Evolutionary conservation across 1,284 basidiomycete species (phyloP), one percentile per base, ranked within the genome.

Genomic region (Serendipita sp.): DNA sequence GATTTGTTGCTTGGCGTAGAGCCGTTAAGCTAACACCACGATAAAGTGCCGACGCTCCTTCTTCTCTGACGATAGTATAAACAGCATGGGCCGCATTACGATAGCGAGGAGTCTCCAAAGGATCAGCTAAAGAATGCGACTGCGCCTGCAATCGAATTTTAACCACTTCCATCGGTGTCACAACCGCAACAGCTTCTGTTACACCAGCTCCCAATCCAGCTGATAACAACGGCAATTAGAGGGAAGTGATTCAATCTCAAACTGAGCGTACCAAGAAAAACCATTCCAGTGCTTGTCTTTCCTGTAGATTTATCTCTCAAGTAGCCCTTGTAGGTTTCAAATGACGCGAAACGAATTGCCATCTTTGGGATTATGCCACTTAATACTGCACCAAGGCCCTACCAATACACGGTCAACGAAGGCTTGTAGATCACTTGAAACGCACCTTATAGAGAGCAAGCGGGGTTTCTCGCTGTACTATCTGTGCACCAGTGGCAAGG

Each of bases 341-440:
- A 99, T 72, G 89, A 92, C 44, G 96, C 94, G 74, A 99, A 99
- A 47, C 96, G 90, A 72, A 95, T 98, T 61, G 93, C 93, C 96
- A 99, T 99, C 78, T 99, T 99, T 3, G 96, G 96, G 1, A 98
- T 93, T 72, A 99, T 99, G 34, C 93, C 93, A 10, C 92, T 89
- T 26, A 96, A 78, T 42, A 99, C 95, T n/a, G 95, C 95, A 44
- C 95, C 95, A 47, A 99, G 83, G 70, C 94, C 96, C 53, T 58
- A 58, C 32, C 8, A 17, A 8, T n/a, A n/a, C 10, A 32, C 22
- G 22, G 22, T 22, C 22, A 22, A 22, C 22, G 22, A 22, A 22
- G 22, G 22, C 22, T 22, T 22, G 29, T 17, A 49, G 38, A 6
- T 13, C 45, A 49, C 29, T 49, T 22, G 22, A 22, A 13, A 26